Conservation (phyloP, 192 early-diverging fungal genomes). For the Entomortierella chlamydospora region DNA sequence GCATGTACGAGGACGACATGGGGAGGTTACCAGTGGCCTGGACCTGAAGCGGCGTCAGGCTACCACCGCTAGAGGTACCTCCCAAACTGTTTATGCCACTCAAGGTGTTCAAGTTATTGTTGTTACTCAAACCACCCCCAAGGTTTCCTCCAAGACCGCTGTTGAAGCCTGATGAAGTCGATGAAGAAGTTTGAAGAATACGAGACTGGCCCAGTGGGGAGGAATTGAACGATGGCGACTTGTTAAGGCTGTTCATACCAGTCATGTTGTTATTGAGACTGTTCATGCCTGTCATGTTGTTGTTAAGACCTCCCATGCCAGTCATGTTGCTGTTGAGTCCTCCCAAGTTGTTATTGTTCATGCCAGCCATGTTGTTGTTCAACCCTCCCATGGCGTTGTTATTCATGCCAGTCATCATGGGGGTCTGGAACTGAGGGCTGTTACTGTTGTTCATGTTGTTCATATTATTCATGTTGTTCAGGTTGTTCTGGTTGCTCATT, state of each 20-base stretch:
- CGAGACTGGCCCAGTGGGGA: constrained; percentile 48
- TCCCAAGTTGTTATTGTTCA: constrained; percentile 31
- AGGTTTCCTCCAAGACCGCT: constrained; percentile 25
- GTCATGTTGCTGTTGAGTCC: constrained; percentile 31
- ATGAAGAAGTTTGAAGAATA: constrained; percentile 29
- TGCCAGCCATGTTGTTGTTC: constrained; percentile 5
- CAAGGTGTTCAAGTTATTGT: constrained; percentile 7
- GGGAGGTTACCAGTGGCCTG: constrained; percentile 46
- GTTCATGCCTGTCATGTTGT: constrained; percentile 16
- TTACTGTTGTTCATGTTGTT: constrained; percentile 25
- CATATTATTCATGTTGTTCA: constrained; percentile 34
- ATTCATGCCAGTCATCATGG: constrained; percentile 28
- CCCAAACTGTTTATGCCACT: neutral
- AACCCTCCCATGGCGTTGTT: constrained; percentile 23
- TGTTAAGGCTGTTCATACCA: constrained; percentile 37
- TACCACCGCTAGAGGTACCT: neutral
- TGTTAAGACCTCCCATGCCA: constrained; percentile 18
- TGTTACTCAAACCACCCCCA: constrained; percentile 19
- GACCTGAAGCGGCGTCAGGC: constrained; percentile 33
- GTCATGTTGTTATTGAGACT: constrained; percentile 32
- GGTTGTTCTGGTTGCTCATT: constrained; percentile 23
- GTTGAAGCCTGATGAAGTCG: constrained; percentile 14
- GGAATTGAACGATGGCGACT: constrained; percentile 38
- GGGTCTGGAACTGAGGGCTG: constrained; percentile 13
- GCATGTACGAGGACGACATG: constrained; percentile 53